These are phyloP conservation scores for Chrysosporium keratinophilum DNA, from an alignment of 2,329 filamentous ascomycete species.

Conservation along the genomic window DNA sequence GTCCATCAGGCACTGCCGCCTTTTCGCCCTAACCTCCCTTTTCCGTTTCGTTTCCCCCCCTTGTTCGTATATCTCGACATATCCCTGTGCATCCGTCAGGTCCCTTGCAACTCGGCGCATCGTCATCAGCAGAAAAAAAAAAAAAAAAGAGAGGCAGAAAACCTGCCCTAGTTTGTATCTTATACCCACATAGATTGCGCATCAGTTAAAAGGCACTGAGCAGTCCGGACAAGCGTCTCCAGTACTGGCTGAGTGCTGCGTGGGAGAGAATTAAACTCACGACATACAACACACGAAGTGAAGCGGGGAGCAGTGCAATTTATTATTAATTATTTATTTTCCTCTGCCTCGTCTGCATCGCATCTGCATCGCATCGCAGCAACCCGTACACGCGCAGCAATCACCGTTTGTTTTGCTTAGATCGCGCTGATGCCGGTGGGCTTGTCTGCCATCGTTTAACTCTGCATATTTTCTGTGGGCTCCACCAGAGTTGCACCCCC, in stretches of 20 bases:
- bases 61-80: slow-evolving; percentile 9
- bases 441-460: slow-evolving; percentile 5
- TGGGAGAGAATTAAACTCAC: neutral
- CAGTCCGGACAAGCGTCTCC: neutral
- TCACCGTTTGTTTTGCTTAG: neutral
- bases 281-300: neutral
- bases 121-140: neutral
- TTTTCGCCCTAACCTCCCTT: slow-evolving; percentile 2
- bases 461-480: slow-evolving; percentile 9
- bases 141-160: neutral
- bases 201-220: slow-evolving; percentile 4
- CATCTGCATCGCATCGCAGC: too few species aligned
- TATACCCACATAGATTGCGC: slow-evolving; percentile 10
- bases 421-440: neutral
- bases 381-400: neutral
- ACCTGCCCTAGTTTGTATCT: slow-evolving; percentile 5
- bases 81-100: slow-evolving; percentile 11
- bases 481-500: slow-evolving; percentile 5
- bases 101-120: slow-evolving; percentile 10
- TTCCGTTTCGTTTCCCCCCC: slow-evolving; percentile 1
- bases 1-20: slow-evolving; percentile 9
- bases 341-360: too few species aligned
- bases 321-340: neutral
- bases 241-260: neutral
- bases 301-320: neutral